Percentiles rank a stretch among this genome's conserved stretches.
These are phyloP conservation scores for Saccharum officinarum DNA, from an alignment of 176 grass and related monocot species.

Conservation along the genomic window DNA sequence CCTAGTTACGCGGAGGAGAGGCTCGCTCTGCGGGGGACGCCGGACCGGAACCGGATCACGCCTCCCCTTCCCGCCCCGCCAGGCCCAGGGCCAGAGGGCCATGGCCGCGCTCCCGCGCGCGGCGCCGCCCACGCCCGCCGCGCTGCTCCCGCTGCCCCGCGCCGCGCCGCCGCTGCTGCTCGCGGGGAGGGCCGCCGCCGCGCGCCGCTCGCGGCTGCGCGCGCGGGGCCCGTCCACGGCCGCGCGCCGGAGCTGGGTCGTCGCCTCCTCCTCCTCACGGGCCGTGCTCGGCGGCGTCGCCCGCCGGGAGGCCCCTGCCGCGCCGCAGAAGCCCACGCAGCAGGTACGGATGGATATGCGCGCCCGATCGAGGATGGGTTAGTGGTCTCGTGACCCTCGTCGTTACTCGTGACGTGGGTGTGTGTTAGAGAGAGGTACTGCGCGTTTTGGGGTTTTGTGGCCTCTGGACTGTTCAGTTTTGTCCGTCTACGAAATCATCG, in stretches of 20 bases:
- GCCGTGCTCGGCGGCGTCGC: constrained; percentile 37
- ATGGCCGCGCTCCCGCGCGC: constrained; percentile 54
- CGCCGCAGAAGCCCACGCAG: constrained; percentile 40
- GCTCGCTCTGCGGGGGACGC: neutral
- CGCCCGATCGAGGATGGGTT: neutral
- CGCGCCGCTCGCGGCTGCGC: constrained; percentile 25
- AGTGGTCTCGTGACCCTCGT: neutral
- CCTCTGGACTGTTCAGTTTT: constrained; percentile 8
- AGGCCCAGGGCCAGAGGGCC: neutral
- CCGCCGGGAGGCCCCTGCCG: neutral
- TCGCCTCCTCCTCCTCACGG: constrained; percentile 10
- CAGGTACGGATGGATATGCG: constrained; percentile 33
- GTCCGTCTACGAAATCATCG: neutral
- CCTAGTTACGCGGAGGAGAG: neutral
- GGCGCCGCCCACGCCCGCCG: constrained; percentile 18
- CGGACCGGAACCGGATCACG: constrained; percentile 22
- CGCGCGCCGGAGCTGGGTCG: constrained; percentile 40
- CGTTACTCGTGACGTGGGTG: constrained; percentile 4
- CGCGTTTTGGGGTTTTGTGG: constrained; percentile 16
- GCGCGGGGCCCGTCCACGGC: constrained; percentile 40
- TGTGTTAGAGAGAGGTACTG: neutral
- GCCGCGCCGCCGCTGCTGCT: constrained; percentile 60
- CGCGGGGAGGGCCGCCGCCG: constrained; percentile 40
- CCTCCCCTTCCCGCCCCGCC: neutral
- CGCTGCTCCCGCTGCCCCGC: constrained; percentile 34